These are phyloP conservation scores for Mycosarcoma maydis DNA, from an alignment of 1,284 basidiomycete genomes.

Conservation along the genomic window DNA sequence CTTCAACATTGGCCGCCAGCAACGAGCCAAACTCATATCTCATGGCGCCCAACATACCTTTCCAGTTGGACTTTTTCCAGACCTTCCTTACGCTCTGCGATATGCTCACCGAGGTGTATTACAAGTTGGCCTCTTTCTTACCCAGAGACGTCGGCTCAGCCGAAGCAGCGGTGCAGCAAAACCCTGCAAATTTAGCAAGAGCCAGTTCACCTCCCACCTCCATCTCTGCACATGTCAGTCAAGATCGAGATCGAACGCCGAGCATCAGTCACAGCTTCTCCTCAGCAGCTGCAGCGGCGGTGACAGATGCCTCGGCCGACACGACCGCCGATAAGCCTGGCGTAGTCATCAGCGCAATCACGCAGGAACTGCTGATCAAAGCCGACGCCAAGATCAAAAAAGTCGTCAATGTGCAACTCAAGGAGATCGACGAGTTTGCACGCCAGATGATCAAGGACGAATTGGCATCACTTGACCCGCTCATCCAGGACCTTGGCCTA, in stretches of 20 bases:
- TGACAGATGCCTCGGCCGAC: no score
- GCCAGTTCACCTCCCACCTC: slow-evolving; percentile 17
- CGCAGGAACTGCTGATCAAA: slow-evolving; percentile 50
- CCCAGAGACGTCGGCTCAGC: slow-evolving; percentile 6
- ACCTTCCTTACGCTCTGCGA: slow-evolving; percentile 57
- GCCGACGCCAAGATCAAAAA: slow-evolving; percentile 58
- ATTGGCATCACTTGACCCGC: slow-evolving; percentile 40
- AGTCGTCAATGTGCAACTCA: slow-evolving; percentile 35
- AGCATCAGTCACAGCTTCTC: slow-evolving; percentile 26
- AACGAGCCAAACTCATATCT: slow-evolving; percentile 75
- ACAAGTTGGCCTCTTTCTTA: slow-evolving; percentile 50
- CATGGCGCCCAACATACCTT: slow-evolving; percentile 74
- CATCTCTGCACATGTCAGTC: slow-evolving; percentile 4
- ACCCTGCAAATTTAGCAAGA: slow-evolving; percentile 4
- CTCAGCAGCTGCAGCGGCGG: not conserved
- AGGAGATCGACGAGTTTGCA: slow-evolving; percentile 53
- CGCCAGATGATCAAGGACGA: slow-evolving; percentile 56
- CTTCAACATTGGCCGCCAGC: slow-evolving; percentile 9
- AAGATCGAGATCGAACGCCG: slow-evolving; percentile 14
- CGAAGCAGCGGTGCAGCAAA: not conserved
- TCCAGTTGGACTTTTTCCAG: slow-evolving; percentile 55
- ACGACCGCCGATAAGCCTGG: slow-evolving; percentile 3
- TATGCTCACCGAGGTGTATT: slow-evolving; percentile 53
- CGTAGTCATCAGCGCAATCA: slow-evolving; percentile 20
- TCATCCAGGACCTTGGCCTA: slow-evolving; percentile 35